phyloP scores from a whole-genome alignment of 495 filamentous ascomycete species.

The Aspergillus heteromorphus region DNA sequence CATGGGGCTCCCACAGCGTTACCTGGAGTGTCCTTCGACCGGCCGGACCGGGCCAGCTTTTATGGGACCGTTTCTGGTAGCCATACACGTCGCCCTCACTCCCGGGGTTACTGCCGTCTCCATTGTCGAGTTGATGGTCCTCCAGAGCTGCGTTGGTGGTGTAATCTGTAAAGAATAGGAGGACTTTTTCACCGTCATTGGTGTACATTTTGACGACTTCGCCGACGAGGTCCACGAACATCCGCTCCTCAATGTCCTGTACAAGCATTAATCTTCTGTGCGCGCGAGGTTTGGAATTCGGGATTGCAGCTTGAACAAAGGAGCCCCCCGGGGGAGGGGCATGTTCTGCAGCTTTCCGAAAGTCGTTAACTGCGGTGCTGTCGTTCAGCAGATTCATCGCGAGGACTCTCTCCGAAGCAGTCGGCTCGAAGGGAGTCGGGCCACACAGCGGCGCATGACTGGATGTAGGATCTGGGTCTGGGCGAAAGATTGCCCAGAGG shows the following conservation, averaged over 20 bases:
- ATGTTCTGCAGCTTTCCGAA: conserved; percentile 9
- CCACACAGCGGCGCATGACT: conserved; percentile 24
- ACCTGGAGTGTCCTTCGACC: conserved; percentile 70
- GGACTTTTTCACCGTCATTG: conserved; percentile 40
- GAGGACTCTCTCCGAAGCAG: conserved; percentile 21
- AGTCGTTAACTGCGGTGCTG: conserved; percentile 6
- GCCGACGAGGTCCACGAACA: conserved; percentile 68
- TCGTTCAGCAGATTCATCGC: conserved; percentile 28
- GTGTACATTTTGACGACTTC: conserved; percentile 65
- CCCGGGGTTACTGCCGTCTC: conserved; percentile 19
- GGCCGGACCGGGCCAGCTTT: conserved; percentile 70
- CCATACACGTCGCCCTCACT: conserved; percentile 46
- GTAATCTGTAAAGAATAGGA: conserved; percentile 83
- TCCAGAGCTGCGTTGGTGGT: conserved; percentile 61
- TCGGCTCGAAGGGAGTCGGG: conserved; percentile 25
- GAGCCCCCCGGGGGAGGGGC: background rate
- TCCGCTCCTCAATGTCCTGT: conserved; percentile 51
- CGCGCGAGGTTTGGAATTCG: conserved; percentile 4
- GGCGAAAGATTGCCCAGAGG: conserved; percentile 36
- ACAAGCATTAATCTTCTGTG: conserved; percentile 58
- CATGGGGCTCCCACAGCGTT: conserved; percentile 67
- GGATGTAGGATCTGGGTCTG: conserved; percentile 20
- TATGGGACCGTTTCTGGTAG: conserved; percentile 31
- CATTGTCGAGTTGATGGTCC: conserved; percentile 44
- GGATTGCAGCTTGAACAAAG: conserved; percentile 11